phyloP scores from a whole-genome alignment of 148 eudicot species.

The Suaeda aralocaspica region DNA sequence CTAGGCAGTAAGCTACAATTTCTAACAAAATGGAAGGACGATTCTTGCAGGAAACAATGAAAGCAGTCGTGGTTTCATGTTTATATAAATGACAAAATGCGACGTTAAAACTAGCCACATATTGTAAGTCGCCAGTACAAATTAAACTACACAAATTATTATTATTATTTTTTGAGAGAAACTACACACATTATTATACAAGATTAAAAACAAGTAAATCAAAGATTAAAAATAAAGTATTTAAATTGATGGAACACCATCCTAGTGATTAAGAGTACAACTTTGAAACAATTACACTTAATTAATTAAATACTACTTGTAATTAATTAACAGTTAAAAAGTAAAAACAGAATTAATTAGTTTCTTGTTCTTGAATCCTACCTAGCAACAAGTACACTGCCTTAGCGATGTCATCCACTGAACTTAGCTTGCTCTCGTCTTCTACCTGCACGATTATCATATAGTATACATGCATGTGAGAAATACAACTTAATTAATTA shows the following conservation, averaged over 20 bases:
- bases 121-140: not conserved
- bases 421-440: constrained; percentile 43
- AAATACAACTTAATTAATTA: no score
- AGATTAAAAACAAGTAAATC: not conserved
- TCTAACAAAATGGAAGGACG: no score
- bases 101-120: constrained; percentile 6
- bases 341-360: not conserved
- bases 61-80: not conserved
- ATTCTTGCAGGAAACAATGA: no score
- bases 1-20: no score
- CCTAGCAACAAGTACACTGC: constrained; percentile 46
- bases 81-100: not conserved
- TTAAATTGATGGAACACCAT: not conserved
- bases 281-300: not conserved
- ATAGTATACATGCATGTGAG: not conserved
- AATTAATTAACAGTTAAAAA: constrained; percentile 7
- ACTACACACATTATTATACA: not conserved
- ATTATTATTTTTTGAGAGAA: not conserved
- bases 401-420: constrained; percentile 55
- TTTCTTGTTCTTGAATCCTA: constrained; percentile 41
- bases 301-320: not conserved
- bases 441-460: constrained; percentile 37
- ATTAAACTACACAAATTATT: not conserved
- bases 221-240: not conserved
- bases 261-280: not conserved